Base-by-base conservation (phyloP, 768 basidiomycete species). In the Daedaleopsis sinensis region DNA sequence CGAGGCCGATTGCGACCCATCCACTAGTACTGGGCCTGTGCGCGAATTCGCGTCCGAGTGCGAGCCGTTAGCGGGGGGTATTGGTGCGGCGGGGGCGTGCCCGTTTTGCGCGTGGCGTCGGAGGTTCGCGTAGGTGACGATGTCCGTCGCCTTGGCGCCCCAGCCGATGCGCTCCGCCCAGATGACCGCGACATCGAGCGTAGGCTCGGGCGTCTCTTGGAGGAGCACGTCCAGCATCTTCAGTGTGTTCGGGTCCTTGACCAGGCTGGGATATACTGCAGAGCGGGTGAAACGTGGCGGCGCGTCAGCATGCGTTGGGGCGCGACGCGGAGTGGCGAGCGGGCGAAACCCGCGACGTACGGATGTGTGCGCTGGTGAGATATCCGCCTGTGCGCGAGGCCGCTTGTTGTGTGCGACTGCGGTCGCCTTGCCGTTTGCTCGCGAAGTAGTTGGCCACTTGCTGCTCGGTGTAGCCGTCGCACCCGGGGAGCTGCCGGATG, bases 241-340 rank as follows among this genome's bases (percentile, higher is more conserved):
- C 3, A 62, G 24, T n/a, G 46, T 44, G 2, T 19, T 19, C 16
- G 47, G 48, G 12, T 58, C 53, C 2, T 35, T 48, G 0, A 23
- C 32, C 3, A 67, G 19, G 32, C 63, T 57, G 6, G 66, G 66
- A 32, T 64, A 67, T 24, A 67, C 66, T 67, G 46, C 27, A 32
- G 3, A 32, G 27, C 8, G 16, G 1, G 47, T 32, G 23, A 2
- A 5, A 53, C 13, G 13, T 9, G n/a, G n/a, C n/a, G n/a, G n/a
- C n/a, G 23, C 36, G 38, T 44, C 16, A 52, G 32, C 11, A 21
- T 18, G 50, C 19, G 13, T 7, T 12, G n/a, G 10, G 35, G n/a
- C 5, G 13, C n/a, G 9, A 52, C 37, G 47, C 35, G 48, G 32
- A 16, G 35, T 6, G 6, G 39, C 43, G n/a, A 35, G 19, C 19